Evolutionary conservation across 345 rosid genomes (phyloP).

Genomic region (Streptanthus diversifolius): DNA sequence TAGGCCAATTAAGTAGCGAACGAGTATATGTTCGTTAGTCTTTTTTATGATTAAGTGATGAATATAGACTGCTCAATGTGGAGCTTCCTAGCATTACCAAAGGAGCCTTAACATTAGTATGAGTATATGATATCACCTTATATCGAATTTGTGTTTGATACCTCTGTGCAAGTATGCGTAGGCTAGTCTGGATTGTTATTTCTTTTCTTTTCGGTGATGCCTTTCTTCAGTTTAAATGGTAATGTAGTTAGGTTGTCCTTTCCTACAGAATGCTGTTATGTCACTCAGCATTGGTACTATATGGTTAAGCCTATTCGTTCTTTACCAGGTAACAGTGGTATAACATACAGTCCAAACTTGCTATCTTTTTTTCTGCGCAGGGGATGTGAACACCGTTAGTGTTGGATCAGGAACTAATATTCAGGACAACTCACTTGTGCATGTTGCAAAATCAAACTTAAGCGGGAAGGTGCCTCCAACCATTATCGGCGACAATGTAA

Average conservation of each 20-base stretch:
- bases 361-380: constrained; percentile 35
- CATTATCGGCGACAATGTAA: constrained; percentile 87
- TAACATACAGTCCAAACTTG: constrained; percentile 8
- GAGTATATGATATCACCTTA: not conserved
- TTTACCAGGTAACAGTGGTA: not conserved
- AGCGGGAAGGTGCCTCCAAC: constrained; percentile 89
- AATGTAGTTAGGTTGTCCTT: not conserved
- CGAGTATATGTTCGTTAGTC: not conserved
- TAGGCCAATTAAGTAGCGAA: constrained; percentile 4
- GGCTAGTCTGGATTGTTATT: not conserved
- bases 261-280: not conserved
- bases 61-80: not conserved
- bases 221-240: not conserved
- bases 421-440: constrained; percentile 97
- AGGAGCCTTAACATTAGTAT: not conserved
- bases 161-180: not conserved
- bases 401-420: constrained; percentile 92
- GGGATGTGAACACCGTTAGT: constrained; percentile 77
- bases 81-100: not conserved
- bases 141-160: not conserved
- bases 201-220: not conserved
- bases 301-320: not conserved
- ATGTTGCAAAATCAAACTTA: constrained; percentile 89
- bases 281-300: not conserved
- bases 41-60: not conserved